phyloP scores from a whole-genome alignment of 257 asterid genomes.

The Phtheirospermum japonicum region DNA sequence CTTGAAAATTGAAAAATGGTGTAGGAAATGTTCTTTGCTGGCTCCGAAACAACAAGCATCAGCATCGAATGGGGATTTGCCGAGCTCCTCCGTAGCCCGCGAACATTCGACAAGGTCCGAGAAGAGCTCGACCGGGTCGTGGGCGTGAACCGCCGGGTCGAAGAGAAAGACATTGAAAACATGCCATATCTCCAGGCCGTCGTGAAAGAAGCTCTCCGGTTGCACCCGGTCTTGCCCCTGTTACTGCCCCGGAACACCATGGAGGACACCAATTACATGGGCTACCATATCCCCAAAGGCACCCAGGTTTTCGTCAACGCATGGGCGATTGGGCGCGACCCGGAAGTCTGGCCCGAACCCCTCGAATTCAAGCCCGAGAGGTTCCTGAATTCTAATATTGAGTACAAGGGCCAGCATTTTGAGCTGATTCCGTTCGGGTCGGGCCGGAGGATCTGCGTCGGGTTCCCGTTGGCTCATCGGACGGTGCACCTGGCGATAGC shows the following conservation, averaged over 20 bases:
- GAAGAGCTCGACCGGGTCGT: slow-evolving; percentile 41
- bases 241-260: slow-evolving; percentile 50
- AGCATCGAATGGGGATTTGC: slow-evolving; percentile 60
- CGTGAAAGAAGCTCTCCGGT: slow-evolving; percentile 45
- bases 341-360: slow-evolving; percentile 52
- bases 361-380: slow-evolving; percentile 49
- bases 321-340: slow-evolving; percentile 61
- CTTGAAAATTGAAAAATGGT: not conserved
- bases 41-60: slow-evolving; percentile 51
- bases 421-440: slow-evolving; percentile 59
- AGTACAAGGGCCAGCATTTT: slow-evolving; percentile 59
- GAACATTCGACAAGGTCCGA: slow-evolving; percentile 38
- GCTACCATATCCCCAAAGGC: slow-evolving; percentile 41
- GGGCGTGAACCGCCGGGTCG: slow-evolving; percentile 32
- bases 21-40: slow-evolving; percentile 59
- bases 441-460: slow-evolving; percentile 58
- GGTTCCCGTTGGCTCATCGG: slow-evolving; percentile 55
- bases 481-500: slow-evolving; percentile 44
- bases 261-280: slow-evolving; percentile 46
- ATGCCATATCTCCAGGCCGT: slow-evolving; percentile 53
- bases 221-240: slow-evolving; percentile 58
- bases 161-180: slow-evolving; percentile 52
- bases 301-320: slow-evolving; percentile 55
- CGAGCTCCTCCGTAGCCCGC: slow-evolving; percentile 53
- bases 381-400: slow-evolving; percentile 41